Percentiles rank a stretch among this genome's conserved stretches.
Conservation (phyloP, 441 rosid species). For the Aleurites moluccanus region DNA sequence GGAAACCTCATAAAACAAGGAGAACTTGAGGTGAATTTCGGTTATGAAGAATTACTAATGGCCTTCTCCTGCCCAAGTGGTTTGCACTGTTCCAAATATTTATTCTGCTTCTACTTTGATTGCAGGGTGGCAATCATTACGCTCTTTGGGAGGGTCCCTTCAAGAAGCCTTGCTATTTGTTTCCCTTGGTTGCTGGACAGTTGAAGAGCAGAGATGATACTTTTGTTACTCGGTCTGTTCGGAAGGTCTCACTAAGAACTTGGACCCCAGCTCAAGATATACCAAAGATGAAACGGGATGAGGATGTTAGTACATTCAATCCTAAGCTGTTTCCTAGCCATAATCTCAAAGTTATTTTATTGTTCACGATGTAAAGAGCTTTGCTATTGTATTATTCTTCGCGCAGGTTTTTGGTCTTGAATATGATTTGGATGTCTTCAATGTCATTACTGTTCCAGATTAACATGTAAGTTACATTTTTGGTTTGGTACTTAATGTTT, state of each 20-base stretch:
- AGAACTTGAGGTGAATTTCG: slow-evolving; percentile 57
- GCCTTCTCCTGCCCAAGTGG: not conserved
- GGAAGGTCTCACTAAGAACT: slow-evolving; percentile 69
- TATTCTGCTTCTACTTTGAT: slow-evolving; percentile 13
- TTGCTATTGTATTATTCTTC: slow-evolving; percentile 3
- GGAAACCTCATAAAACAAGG: slow-evolving; percentile 91
- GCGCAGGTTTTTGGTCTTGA: slow-evolving; percentile 94
- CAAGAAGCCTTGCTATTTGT: slow-evolving; percentile 94
- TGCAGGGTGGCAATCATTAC: slow-evolving; percentile 85
- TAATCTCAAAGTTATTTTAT: not conserved
- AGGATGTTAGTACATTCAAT: slow-evolving; percentile 61
- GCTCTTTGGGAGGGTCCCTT: slow-evolving; percentile 96
- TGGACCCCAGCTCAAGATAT: slow-evolving; percentile 93
- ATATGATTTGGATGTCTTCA: slow-evolving; percentile 97
- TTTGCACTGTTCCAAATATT: not conserved
- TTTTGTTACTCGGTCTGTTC: slow-evolving; percentile 77
- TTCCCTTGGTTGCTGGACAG: slow-evolving; percentile 92
- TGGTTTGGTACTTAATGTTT: no score
- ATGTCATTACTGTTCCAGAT: slow-evolving; percentile 94
- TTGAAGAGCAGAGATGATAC: slow-evolving; percentile 88
- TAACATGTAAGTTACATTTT: slow-evolving; percentile 67
- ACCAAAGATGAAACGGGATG: slow-evolving; percentile 91
- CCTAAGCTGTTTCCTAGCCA: not conserved
- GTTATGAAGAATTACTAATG: not conserved
- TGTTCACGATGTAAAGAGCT: not conserved